A percentile compares a stretch with the other conserved stretches of the same genome.
Conservation (phyloP, 2,329 filamentous ascomycete genomes). For the Teratosphaeria gauchensis region DNA sequence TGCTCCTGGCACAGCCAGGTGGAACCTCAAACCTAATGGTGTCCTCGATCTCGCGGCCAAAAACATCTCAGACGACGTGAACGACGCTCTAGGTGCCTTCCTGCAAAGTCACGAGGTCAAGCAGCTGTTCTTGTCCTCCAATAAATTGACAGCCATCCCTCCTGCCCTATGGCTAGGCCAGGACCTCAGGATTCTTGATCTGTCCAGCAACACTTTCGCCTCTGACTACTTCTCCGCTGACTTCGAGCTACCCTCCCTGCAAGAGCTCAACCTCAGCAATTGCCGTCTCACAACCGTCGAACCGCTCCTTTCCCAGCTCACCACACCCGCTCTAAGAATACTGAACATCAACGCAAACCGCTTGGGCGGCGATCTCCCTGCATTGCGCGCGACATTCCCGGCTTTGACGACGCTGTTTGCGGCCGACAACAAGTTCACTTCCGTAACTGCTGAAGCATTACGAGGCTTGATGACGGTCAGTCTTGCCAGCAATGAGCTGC, state of each 20-base stretch:
- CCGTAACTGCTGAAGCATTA: conserved; percentile 58
- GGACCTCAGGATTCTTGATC: conserved; percentile 47
- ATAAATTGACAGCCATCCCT: conserved; percentile 62
- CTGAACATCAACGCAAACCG: conserved; percentile 77
- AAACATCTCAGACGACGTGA: conserved; percentile 29
- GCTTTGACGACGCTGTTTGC: conserved; percentile 60
- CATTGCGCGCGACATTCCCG: conserved; percentile 59
- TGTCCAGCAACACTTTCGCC: conserved; percentile 31
- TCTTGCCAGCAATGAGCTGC: conserved; percentile 76
- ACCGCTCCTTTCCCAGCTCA: conserved; percentile 55
- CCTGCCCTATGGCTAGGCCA: conserved; percentile 58
- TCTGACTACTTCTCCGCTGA: conserved; percentile 58
- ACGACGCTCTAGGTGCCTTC: conserved; percentile 33
- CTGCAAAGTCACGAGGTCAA: conserved; percentile 39
- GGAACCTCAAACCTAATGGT: conserved; percentile 24
- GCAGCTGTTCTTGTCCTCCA: conserved; percentile 64
- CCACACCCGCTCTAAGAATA: conserved; percentile 65
- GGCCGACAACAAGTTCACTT: conserved; percentile 68
- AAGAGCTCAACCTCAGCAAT: conserved; percentile 64
- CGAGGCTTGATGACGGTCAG: conserved; percentile 67
- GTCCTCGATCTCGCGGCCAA: conserved; percentile 33
- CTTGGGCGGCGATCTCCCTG: conserved; percentile 57
- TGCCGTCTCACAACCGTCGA: conserved; percentile 65
- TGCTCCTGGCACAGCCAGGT: conserved; percentile 8
- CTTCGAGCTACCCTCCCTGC: conserved; percentile 56